These are phyloP conservation scores for Blastobotrys serpentis DNA, from an alignment of 1,139 yeast genomes.

Conservation along the genomic window DNA sequence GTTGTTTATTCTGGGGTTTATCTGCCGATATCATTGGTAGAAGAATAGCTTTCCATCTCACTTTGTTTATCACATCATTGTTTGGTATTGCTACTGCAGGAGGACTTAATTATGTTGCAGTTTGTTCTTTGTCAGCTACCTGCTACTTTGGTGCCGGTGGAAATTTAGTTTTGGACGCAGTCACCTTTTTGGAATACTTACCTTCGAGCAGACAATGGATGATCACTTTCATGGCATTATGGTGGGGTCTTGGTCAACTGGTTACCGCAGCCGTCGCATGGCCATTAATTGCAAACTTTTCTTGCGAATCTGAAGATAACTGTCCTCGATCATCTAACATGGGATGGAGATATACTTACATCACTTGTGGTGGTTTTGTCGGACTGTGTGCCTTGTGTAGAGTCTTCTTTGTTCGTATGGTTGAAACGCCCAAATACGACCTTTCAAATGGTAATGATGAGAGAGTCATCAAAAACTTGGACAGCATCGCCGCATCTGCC, in stretches of 20 bases:
- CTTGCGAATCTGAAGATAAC: constrained; percentile 42
- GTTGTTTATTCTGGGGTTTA: constrained; percentile 58
- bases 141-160: constrained; percentile 47
- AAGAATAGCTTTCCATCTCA: constrained; percentile 53
- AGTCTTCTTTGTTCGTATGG: constrained; percentile 47
- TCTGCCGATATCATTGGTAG: constrained; percentile 61
- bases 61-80: constrained; percentile 51
- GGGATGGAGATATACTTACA: constrained; percentile 63
- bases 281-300: constrained; percentile 52
- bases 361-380: constrained; percentile 53
- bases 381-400: constrained; percentile 50
- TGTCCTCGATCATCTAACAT: constrained; percentile 50
- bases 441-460: constrained; percentile 53
- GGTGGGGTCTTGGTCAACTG: constrained; percentile 66
- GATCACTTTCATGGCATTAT: constrained; percentile 54
- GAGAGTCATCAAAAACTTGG: constrained; percentile 39
- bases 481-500: constrained; percentile 27
- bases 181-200: constrained; percentile 57
- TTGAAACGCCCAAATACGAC: constrained; percentile 59
- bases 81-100: constrained; percentile 56
- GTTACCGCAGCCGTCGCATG: constrained; percentile 53
- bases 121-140: constrained; percentile 48
- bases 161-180: constrained; percentile 58
- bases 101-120: constrained; percentile 46
- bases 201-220: constrained; percentile 55